These are phyloP conservation scores for Chenopodium formosanum DNA, from an alignment of 148 eudicot genomes.

Conservation along the genomic window DNA sequence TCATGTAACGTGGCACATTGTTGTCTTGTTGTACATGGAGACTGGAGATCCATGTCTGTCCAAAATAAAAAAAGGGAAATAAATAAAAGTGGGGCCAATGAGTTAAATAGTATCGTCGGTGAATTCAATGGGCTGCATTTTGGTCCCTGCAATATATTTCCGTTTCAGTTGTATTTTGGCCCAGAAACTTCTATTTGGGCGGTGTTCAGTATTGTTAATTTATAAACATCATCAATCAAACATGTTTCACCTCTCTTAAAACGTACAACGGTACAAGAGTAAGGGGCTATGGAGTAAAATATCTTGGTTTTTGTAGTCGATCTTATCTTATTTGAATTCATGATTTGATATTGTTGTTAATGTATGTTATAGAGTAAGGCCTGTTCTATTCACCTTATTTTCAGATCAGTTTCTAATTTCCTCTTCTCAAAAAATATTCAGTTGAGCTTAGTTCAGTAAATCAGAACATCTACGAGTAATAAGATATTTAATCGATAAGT, in stretches of 20 bases:
- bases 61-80: background rate
- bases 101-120: constrained; percentile 5
- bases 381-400: too few relatives aligned
- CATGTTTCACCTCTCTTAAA: background rate
- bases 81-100: background rate
- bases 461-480: too few relatives aligned
- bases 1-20: background rate
- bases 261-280: too few relatives aligned
- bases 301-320: too few relatives aligned
- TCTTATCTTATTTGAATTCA: too few relatives aligned
- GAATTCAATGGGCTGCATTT: constrained; percentile 1
- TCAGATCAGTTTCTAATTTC: too few relatives aligned
- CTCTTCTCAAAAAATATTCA: too few relatives aligned
- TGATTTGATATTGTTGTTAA: too few relatives aligned
- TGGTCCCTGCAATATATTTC: background rate
- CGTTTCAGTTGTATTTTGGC: background rate
- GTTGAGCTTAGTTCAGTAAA: too few relatives aligned
- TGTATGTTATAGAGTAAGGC: too few relatives aligned
- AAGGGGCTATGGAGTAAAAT: too few relatives aligned
- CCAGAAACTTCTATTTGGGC: background rate
- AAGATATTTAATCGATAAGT: too few relatives aligned
- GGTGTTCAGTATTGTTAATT: constrained; percentile 2
- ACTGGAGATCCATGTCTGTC: background rate
- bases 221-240: background rate
- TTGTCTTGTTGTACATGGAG: background rate